Conservation (phyloP, 371 early-diverging fungal genomes). For the Haplosporangium sp. region DNA sequence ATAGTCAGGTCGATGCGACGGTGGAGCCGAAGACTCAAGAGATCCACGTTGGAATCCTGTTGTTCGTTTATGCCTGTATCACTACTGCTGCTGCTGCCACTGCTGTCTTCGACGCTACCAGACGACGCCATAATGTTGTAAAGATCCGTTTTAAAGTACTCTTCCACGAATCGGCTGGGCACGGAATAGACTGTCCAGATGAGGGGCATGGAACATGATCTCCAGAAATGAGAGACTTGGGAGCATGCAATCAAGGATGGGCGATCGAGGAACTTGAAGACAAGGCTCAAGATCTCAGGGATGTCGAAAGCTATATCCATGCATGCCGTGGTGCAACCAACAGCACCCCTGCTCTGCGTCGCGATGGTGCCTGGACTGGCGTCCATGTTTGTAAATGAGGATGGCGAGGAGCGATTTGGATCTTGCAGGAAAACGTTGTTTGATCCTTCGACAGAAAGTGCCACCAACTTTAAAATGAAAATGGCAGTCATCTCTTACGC, state of each 20-base stretch:
- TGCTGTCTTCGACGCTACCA: too few species aligned
- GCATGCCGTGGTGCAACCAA: too few species aligned
- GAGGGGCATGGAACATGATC: neutral
- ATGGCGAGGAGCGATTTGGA: too few species aligned
- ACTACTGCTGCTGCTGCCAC: too few species aligned
- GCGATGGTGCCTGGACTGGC: too few species aligned
- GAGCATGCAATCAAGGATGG: slow-evolving; percentile 9
- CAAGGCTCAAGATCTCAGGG: slow-evolving; percentile 27
- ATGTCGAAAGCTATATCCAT: slow-evolving; percentile 1
- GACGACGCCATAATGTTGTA: too few species aligned
- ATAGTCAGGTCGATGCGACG: neutral
- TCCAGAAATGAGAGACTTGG: slow-evolving; percentile 20
- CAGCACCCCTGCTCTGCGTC: too few species aligned
- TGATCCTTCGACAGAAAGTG: too few species aligned
- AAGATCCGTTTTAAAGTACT: neutral
- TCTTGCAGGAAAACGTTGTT: too few species aligned
- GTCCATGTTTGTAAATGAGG: too few species aligned
- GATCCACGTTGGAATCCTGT: neutral
- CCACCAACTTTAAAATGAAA: slow-evolving; percentile 1
- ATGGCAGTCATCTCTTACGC: neutral
- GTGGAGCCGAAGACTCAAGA: neutral
- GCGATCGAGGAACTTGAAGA: slow-evolving; percentile 19
- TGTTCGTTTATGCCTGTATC: neutral
- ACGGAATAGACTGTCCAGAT: slow-evolving; percentile 11
- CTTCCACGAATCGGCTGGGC: too few species aligned